phyloP scores from a whole-genome alignment of 2,329 filamentous ascomycete genomes.

The Aspergillus texensis region DNA sequence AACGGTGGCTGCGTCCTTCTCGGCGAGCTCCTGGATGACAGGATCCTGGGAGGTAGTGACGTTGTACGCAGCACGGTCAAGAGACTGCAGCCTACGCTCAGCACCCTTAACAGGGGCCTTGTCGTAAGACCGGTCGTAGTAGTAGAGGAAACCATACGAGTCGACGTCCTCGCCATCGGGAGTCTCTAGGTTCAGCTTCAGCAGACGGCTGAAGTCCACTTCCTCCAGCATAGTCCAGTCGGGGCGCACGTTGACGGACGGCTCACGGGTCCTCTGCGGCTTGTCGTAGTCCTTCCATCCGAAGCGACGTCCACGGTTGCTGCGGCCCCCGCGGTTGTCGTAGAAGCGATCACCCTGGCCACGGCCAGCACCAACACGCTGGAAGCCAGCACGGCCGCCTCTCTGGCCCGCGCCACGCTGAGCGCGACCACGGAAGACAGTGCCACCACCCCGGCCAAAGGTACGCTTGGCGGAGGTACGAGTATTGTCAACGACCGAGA shows the following conservation, averaged over 20 bases:
- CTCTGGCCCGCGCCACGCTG: conserved; percentile 72
- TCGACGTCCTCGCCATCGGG: conserved; percentile 95
- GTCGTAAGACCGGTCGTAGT: conserved; percentile 95
- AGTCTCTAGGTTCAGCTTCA: conserved; percentile 93
- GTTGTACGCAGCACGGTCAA: conserved; percentile 96
- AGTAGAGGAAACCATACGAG: conserved; percentile 95
- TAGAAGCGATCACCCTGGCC: conserved; percentile 69
- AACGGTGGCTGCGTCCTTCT: conserved; percentile 93
- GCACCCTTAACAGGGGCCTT: conserved; percentile 87
- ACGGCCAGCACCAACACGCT: conserved; percentile 70
- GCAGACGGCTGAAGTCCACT: conserved; percentile 94
- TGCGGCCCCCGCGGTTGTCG: conserved; percentile 70
- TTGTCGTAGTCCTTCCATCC: conserved; percentile 99
- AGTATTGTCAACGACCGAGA: conserved; percentile 96
- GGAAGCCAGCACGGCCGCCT: conserved; percentile 70
- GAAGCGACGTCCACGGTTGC: conserved; percentile 78
- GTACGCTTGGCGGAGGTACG: conserved; percentile 81
- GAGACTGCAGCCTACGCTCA: conserved; percentile 81
- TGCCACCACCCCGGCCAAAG: conserved; percentile 82
- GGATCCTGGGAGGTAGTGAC: conserved; percentile 96
- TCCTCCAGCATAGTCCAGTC: conserved; percentile 97
- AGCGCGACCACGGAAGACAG: conserved; percentile 79
- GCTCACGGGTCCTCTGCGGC: conserved; percentile 92
- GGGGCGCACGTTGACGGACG: conserved; percentile 92
- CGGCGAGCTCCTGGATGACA: conserved; percentile 93